Evolutionary conservation across 1,284 basidiomycete species (phyloP), one percentile per base, ranked within the genome.

Genomic region (Sanghuangporus sanghuang): DNA sequence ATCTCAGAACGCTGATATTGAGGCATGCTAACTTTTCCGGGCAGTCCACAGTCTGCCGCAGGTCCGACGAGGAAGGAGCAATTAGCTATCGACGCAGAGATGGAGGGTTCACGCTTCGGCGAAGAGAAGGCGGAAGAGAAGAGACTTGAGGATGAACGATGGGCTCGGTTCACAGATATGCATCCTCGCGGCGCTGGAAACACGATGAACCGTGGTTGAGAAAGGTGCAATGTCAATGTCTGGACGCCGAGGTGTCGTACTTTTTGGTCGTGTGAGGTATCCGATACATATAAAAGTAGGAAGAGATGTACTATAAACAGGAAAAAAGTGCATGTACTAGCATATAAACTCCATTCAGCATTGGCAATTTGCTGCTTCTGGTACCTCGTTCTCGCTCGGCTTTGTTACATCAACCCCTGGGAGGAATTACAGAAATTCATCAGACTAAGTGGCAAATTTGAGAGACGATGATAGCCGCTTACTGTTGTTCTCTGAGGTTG

Each of bases 151-250:
- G 91, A 95, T 66, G 94, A 96, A 73, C 85, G 85, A 32, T 96
- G 95, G 95, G 92, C 93, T 11, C 77, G 76, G 65, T 96, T 84
- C 70, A 93, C 90, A 6, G 94, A 96, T 64, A 81, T 79, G 18
- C 87, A 96, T 74, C 85, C 87, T 9, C 86, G 81, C 69, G 96
- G 95, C 0, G 89, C 89, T 16, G 96, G 96, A 3, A 98, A 98
- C 73, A 96, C 90, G 2, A 95, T 96, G 92, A 98, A 97, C 74
- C 83, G 93, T 62, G 95, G 95, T 63, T 96, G 42, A 61, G 71
- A 77, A 46, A 9, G 18, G 18, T 18, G 9, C 14, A 59, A 39
- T 27, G 16, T 36, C 42, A 54, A 36, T 32, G 49, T 48, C 35
- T 58, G 72, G 39, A 65, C 63, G 64, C 67, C 69, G 16, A n/a